Conservation (phyloP, 768 basidiomycete genomes). For the Podaxis sp. region DNA sequence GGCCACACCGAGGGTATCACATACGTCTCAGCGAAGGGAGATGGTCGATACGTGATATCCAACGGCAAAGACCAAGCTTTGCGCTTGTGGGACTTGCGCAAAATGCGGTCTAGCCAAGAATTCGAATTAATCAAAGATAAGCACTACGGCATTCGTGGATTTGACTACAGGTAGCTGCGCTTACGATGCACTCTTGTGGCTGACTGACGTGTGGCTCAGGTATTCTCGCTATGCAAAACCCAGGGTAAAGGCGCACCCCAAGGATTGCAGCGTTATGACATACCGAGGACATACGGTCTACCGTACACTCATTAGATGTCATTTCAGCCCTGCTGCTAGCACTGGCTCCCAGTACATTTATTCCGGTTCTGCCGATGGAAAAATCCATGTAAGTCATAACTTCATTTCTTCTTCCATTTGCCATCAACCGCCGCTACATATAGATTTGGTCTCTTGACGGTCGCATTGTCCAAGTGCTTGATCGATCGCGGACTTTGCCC, state of each 20-base stretch:
- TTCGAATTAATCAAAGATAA: conserved; percentile 52
- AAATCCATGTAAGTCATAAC: conserved; percentile 63
- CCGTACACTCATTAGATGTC: conserved; percentile 90
- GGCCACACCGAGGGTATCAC: conserved; percentile 97
- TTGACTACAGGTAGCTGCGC: conserved; percentile 77
- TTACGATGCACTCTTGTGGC: neutral
- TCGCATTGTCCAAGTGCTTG: conserved; percentile 75
- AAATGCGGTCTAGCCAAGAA: conserved; percentile 79
- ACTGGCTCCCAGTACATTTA: conserved; percentile 94
- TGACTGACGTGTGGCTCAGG: conserved; percentile 33
- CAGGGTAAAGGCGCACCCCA: conserved; percentile 65
- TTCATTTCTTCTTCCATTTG: neutral
- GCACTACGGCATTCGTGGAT: conserved; percentile 58
- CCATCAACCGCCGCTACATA: neutral
- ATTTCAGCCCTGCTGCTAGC: conserved; percentile 92
- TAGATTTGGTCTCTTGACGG: conserved; percentile 98
- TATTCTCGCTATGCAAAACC: conserved; percentile 68
- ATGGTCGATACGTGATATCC: conserved; percentile 92
- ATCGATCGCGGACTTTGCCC: conserved; percentile 72
- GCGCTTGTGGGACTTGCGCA: conserved; percentile 91
- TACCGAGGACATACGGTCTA: conserved; percentile 91
- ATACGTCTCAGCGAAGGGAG: conserved; percentile 92
- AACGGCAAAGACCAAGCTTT: conserved; percentile 96
- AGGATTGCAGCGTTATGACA: conserved; percentile 93
- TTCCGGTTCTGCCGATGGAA: conserved; percentile 87